Conservation (phyloP, 75 land plant species). For the Larix kaempferi region DNA sequence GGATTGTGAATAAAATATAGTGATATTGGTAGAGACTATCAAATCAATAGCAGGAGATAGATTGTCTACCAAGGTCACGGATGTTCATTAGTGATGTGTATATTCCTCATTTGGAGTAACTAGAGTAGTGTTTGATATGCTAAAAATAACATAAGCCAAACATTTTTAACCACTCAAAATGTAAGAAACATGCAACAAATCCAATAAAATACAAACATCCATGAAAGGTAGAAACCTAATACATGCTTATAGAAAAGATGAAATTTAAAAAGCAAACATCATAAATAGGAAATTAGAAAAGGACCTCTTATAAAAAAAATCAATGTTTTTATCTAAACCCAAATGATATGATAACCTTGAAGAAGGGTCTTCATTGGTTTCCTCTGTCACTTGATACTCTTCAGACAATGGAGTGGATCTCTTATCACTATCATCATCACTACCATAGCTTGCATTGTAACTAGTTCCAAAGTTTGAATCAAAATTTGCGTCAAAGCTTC, state of each 20-base stretch:
- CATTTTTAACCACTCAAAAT: neutral
- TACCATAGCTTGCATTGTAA: conserved; percentile 10
- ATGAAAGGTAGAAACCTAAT: neutral
- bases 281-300: neutral
- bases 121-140: conserved; percentile 26
- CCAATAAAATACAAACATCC: neutral
- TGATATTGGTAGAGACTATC: neutral
- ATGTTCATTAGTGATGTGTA: conserved; percentile 28
- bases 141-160: conserved; percentile 10
- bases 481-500: too few species aligned
- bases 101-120: conserved; percentile 39
- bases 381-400: conserved; percentile 36
- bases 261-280: too few species aligned
- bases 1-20: conserved; percentile 19
- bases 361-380: conserved; percentile 41
- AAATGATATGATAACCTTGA: conserved; percentile 25
- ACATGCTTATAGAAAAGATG: neutral
- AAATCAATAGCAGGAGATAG: conserved; percentile 22
- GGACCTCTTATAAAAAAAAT: neutral
- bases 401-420: conserved; percentile 38
- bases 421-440: conserved; percentile 31
- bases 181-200: neutral
- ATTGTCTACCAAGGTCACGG: conserved; percentile 30
- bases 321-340: neutral
- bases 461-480: conserved; percentile 22